These are phyloP conservation scores for Guadua angustifolia DNA, from an alignment of 176 grass and related monocot species.

Conservation along the genomic window DNA sequence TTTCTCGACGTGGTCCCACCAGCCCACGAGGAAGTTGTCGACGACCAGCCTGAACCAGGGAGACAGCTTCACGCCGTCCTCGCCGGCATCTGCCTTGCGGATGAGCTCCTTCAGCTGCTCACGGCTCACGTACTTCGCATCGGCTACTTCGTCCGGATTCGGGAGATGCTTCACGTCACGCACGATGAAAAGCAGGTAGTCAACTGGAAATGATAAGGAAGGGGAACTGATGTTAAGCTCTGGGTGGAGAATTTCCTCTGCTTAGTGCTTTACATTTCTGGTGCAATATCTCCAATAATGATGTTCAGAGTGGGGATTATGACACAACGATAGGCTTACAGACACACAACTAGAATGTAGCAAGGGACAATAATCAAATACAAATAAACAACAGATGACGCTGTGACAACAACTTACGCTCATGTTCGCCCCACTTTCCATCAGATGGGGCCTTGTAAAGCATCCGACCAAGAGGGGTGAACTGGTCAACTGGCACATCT, in stretches of 20 bases:
- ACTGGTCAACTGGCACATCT: conserved; percentile 80
- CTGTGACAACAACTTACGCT: conserved; percentile 53
- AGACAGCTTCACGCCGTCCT: conserved; percentile 80
- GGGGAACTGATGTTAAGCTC: conserved; percentile 37
- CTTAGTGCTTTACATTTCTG: neutral
- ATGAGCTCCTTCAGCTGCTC: conserved; percentile 79
- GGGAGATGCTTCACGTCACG: conserved; percentile 74
- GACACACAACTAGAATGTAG: neutral
- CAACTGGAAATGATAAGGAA: conserved; percentile 54
- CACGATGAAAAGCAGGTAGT: conserved; percentile 87
- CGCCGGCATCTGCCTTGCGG: conserved; percentile 68
- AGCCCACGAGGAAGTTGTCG: conserved; percentile 86
- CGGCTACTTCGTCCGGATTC: conserved; percentile 82
- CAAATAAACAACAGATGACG: neutral
- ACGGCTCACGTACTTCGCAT: conserved; percentile 76
- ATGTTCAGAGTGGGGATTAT: neutral
- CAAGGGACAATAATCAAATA: neutral
- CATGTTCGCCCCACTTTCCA: conserved; percentile 96
- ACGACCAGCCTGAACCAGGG: conserved; percentile 92
- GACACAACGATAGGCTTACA: too few relatives aligned
- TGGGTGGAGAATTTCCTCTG: too few relatives aligned
- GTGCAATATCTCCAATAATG: neutral
- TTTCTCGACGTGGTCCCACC: conserved; percentile 90
- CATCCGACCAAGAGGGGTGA: conserved; percentile 85
- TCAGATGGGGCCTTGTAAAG: conserved; percentile 96